These are phyloP conservation scores for Stemphylium beticola DNA, from an alignment of 2,329 filamentous ascomycete genomes.

Conservation along the genomic window DNA sequence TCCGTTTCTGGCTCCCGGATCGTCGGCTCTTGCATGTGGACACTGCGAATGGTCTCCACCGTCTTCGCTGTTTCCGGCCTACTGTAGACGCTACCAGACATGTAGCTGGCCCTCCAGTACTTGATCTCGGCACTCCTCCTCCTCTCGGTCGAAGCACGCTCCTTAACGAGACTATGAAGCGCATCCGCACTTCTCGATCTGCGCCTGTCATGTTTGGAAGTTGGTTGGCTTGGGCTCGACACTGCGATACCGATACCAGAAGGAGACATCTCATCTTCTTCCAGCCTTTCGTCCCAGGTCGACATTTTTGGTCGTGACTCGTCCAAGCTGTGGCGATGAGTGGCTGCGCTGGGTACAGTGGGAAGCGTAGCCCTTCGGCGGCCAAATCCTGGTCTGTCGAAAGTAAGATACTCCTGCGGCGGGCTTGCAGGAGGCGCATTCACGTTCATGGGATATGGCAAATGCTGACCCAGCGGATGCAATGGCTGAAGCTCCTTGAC, in stretches of 20 bases:
- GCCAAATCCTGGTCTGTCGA: constrained; percentile 33
- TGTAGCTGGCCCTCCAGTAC: constrained; percentile 45
- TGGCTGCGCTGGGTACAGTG: constrained; percentile 31
- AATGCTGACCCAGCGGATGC: constrained; percentile 44
- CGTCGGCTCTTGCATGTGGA: constrained; percentile 28
- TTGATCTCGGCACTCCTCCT: constrained; percentile 46
- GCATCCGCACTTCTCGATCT: constrained; percentile 48
- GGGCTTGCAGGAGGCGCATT: constrained; percentile 47
- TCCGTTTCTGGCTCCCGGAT: constrained; percentile 26
- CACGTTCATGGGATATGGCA: constrained; percentile 51
- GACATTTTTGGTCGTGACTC: constrained; percentile 30
- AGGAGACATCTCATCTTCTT: constrained; percentile 33
- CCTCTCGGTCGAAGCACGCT: constrained; percentile 29
- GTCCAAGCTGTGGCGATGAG: constrained; percentile 39
- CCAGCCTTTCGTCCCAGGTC: constrained; percentile 38
- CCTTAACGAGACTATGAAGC: constrained; percentile 41
- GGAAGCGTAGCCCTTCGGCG: constrained; percentile 47
- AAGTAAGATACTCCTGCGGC: constrained; percentile 44
- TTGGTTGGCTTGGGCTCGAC: constrained; percentile 36
- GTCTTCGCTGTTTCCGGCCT: constrained; percentile 44
- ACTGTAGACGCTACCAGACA: constrained; percentile 42
- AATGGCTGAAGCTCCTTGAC: constrained; percentile 41
- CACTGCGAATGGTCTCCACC: constrained; percentile 38
- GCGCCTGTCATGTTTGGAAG: constrained; percentile 34
- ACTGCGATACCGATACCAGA: constrained; percentile 47